phyloP scores from a whole-genome alignment of 805 yeast species.

The Candida berthetii region DNA sequence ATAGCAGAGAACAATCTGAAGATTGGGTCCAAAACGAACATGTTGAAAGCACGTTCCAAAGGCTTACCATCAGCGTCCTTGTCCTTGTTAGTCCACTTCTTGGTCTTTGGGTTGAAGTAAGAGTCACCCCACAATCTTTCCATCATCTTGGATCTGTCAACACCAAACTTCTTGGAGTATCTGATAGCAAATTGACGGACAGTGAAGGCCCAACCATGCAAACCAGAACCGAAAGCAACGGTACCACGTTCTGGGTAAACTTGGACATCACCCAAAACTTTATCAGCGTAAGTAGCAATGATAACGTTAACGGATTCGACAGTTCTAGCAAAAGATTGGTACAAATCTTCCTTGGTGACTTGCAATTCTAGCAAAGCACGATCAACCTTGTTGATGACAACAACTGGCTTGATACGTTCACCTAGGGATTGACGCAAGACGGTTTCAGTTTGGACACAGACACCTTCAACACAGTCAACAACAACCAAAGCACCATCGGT shows the following conservation, averaged over 20 bases:
- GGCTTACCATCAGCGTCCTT: constrained; percentile 93
- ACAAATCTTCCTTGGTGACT: constrained; percentile 97
- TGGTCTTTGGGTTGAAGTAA: constrained; percentile 99
- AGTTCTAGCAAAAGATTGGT: constrained; percentile 98
- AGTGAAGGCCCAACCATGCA: constrained; percentile 99
- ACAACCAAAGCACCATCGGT: constrained; percentile 99
- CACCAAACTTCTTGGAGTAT: constrained; percentile 99
- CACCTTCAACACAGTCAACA: constrained; percentile 99
- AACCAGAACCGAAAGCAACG: constrained; percentile 99
- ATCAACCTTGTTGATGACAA: constrained; percentile 97
- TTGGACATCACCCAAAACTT: constrained; percentile 90
- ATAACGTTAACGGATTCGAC: constrained; percentile 99
- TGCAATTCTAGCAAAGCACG: constrained; percentile 99
- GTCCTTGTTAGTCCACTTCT: constrained; percentile 97
- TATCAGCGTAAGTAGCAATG: constrained; percentile 91
- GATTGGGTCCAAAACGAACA: constrained; percentile 98
- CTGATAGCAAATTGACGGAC: constrained; percentile 97
- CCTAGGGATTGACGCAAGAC: constrained; percentile 98
- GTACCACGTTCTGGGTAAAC: constrained; percentile 99
- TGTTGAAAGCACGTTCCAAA: constrained; percentile 99
- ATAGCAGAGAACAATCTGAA: constrained; percentile 94
- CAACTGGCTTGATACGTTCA: constrained; percentile 99
- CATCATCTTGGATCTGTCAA: constrained; percentile 96
- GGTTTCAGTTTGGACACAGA: constrained; percentile 99
- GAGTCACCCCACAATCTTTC: constrained; percentile 99